A percentile compares a stretch with the other conserved stretches of the same genome.
phyloP scores from a whole-genome alignment of 768 basidiomycete genomes.

The Leccinum imitatum region DNA sequence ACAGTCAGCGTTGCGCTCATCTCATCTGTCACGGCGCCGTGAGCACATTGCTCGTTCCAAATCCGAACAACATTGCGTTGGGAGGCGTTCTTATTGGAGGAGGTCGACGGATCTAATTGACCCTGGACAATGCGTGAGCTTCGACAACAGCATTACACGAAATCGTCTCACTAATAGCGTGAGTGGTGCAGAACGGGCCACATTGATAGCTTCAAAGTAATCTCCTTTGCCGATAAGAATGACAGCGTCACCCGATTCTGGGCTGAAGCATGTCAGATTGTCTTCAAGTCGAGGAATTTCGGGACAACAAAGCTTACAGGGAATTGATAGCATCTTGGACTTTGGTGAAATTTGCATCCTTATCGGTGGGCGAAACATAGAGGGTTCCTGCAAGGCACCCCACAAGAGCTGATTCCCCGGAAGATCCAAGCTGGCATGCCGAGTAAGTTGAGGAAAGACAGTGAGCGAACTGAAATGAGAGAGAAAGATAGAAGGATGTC shows the following conservation, averaged over 20 bases:
- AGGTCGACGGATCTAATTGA: constrained; percentile 43
- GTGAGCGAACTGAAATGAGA: constrained; percentile 1
- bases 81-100: constrained; percentile 43
- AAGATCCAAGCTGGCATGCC: constrained; percentile 51
- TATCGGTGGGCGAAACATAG: constrained; percentile 53
- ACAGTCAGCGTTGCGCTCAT: constrained; percentile 58
- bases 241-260: not conserved
- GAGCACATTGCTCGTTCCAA: constrained; percentile 47
- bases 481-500: constrained; percentile 3
- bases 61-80: constrained; percentile 51
- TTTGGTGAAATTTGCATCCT: constrained; percentile 43
- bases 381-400: constrained; percentile 61
- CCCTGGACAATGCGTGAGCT: constrained; percentile 36
- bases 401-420: constrained; percentile 39
- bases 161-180: constrained; percentile 47
- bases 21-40: constrained; percentile 50
- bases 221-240: not conserved
- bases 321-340: constrained; percentile 58
- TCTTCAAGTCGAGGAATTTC: not conserved
- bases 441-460: constrained; percentile 48
- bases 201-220: not conserved
- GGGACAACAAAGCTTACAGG: constrained; percentile 41
- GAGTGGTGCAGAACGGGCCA: constrained; percentile 48
- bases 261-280: not conserved
- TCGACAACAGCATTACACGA: not conserved